Conservation (phyloP, 169 alveolate genomes). For the Prorocentrum cordatum region DNA sequence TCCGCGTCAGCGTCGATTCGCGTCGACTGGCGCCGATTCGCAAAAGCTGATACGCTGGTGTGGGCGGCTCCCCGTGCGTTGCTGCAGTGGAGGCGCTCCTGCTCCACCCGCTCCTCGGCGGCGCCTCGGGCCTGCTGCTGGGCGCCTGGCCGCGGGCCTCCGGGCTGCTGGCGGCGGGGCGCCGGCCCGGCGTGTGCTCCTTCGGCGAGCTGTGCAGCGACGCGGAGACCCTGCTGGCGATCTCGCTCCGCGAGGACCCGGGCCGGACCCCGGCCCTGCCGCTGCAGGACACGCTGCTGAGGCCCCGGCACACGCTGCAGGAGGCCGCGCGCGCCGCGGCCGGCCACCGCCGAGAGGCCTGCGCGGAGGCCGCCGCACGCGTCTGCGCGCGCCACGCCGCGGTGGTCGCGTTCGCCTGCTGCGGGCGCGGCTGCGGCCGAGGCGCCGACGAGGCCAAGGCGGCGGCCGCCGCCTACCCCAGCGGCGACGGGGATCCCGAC, state of each 20-base stretch:
- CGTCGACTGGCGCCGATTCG: too few species aligned
- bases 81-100: not conserved
- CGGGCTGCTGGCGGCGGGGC: constrained; percentile 1
- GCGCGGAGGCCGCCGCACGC: constrained; percentile 6
- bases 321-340: constrained; percentile 18
- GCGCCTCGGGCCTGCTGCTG: not conserved
- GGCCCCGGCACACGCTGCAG: not conserved
- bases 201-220: not conserved
- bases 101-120: constrained; percentile 12
- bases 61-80: too few species aligned
- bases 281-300: not conserved
- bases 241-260: constrained; percentile 35
- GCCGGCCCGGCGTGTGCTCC: constrained; percentile 24
- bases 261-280: not conserved
- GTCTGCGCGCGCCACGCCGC: not conserved
- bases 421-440: constrained; percentile 52
- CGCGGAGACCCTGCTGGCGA: constrained; percentile 26
- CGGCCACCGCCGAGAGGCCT: not conserved
- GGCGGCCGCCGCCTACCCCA: not conserved
- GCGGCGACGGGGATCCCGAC: not conserved
- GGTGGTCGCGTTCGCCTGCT: not conserved
- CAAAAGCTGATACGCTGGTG: too few species aligned
- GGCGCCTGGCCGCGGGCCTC: not conserved
- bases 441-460: not conserved
- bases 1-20: too few species aligned